Evolutionary conservation across 2,329 filamentous ascomycete genomes (phyloP), one percentile per base, ranked within the genome.

Genomic region (Penicillium freii): DNA sequence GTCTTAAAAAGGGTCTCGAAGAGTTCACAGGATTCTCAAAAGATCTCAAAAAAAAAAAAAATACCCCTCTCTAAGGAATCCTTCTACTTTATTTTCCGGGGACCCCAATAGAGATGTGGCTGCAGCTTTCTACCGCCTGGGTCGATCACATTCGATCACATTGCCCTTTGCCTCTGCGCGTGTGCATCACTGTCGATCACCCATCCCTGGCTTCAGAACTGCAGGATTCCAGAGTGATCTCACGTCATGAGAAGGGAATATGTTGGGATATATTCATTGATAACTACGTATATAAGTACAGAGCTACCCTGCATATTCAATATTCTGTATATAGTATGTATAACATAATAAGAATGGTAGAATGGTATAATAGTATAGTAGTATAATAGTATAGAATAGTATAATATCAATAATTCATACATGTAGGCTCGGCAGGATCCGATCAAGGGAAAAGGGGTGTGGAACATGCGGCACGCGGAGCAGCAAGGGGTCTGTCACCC

Each of bases 391-490:
- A 17, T 25, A 23, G 13, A 15, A 33, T 13, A 10, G 10, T 23
- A 47, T 13, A 33, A 33, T 33, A 13, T 5, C 46, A 38, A 38
- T 38, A 23, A n/a, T 38, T 49, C 15, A 48, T 33, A 33, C n/a
- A 42, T 36, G 21, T 33, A 15, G 19, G 49, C 46, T 56, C 53
- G 53, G 49, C 49, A 56, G 42, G 40, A 54, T 48, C 50, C 54
- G 48, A 52, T 25, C 15, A 34, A 34, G 42, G 43, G 38, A 58
- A 54, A 55, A 60, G 47, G 43, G 51, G 57, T 62, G 66, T 72
- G 63, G 66, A 66, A 71, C 70, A 67, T 68, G 57, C 66, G 62
- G 66, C 68, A 71, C 69, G 66, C 68, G 68, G 67, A 64, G 57
- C 64, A 67, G 68, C 57, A 72, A 71, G 69, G 70, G 69, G 62